Base-by-base conservation (phyloP, 169 alveolate genomes). In the Cryptosporidium ryanae region DNA sequence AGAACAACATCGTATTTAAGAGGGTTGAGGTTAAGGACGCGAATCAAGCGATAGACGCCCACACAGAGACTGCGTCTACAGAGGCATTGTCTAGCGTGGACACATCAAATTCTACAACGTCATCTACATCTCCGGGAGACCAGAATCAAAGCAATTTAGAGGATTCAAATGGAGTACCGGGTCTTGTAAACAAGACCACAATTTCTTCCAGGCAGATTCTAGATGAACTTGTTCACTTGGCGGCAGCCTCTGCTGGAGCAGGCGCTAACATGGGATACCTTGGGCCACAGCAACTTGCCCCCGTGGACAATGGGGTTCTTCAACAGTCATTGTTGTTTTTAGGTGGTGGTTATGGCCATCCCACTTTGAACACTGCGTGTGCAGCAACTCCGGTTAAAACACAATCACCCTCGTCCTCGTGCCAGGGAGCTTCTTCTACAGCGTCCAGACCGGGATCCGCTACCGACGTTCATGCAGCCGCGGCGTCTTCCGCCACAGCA, bases 81-180 rank as follows among this genome's bases (percentile, higher is more conserved):
- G 83, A 68, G 10, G 66, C 52, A 7, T 32, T 68, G 23, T 52
- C 87, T 27, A 59, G 76, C 2, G 43, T 70, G 18, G 71, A 59
- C 18, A 55, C 87, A 2, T 76, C 87, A 3, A 76, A 76, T 32
- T 76, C 87, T 59, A 76, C 87, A 2, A 61, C 76, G 2, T 70
- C 87, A 21, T 76, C 87, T 15, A 23, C 87, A 0, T 76, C 87
- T 0, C 87, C 87, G 18, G 17, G 55, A 31, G 59, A 70, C 18
- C 84, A 70, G 6, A 25, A 59, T 13, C 68, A 61, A n/a, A 38
- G 8, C 46, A 18, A 52, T 29, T 31, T 54, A 21, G 63, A 43
- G 27, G 87, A 76, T 25, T 34, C 21, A 3, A 12, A n/a, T 49
- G 65, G 18, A 13, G 12, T 65, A 2, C 25, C 66, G 15, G 12